phyloP scores from a whole-genome alignment of 192 early-diverging fungal genomes.

The Linnemannia zychae region DNA sequence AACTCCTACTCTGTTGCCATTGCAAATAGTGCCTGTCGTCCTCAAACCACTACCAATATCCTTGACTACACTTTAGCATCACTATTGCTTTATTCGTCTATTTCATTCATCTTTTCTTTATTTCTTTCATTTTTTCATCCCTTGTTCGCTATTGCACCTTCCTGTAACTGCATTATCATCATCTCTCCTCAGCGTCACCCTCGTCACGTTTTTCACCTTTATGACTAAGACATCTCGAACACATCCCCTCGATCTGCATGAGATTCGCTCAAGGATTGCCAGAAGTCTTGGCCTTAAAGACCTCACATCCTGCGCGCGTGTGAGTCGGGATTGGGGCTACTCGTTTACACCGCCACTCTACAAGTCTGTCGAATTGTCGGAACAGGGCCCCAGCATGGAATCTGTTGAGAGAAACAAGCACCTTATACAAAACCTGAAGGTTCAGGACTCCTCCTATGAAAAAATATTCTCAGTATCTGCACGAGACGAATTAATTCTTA shows the following conservation, averaged over 20 bases:
- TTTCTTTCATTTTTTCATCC: not conserved
- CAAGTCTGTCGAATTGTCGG: not conserved
- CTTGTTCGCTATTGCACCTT: not conserved
- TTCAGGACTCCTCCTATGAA: too few species aligned
- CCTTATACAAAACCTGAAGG: not conserved
- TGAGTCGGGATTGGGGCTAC: slow-evolving; percentile 1
- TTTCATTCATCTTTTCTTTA: not conserved
- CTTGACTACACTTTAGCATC: not conserved
- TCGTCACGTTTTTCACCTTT: not conserved
- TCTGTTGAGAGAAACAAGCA: not conserved
- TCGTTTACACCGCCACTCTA: slow-evolving; percentile 9
- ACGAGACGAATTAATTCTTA: too few species aligned
- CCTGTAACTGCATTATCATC: not conserved
- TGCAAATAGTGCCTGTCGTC: too few species aligned
- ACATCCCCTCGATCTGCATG: too few species aligned
- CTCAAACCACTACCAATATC: not conserved
- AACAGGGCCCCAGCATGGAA: not conserved
- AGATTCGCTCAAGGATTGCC: too few species aligned
- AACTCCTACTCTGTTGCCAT: too few species aligned
- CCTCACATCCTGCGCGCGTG: not conserved
- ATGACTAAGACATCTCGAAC: not conserved
- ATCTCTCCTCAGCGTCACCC: not conserved
- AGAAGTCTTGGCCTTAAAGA: too few species aligned
- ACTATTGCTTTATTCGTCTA: not conserved
- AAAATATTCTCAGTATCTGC: too few species aligned